Base-by-base conservation (phyloP, 768 basidiomycete species). In the Rhodotorula babjevae region DNA sequence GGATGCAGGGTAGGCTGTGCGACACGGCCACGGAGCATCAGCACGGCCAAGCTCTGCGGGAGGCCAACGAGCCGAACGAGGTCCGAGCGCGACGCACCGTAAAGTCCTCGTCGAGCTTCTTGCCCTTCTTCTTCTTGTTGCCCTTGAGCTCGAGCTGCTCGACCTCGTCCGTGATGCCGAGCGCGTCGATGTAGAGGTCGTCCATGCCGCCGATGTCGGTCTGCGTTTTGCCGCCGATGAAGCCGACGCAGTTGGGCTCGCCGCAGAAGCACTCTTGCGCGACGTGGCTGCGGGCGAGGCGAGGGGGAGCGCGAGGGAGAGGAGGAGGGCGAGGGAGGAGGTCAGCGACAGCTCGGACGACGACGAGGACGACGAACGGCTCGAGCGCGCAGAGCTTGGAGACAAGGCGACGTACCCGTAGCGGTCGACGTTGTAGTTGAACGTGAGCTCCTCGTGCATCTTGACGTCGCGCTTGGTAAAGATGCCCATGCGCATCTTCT, bases 341-440 rank as follows among this genome's bases (percentile, higher is more conserved):
- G 29, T 56, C 21, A 40, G 18, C n/a, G 36, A 36, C 36, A n/a
- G n/a, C n/a, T n/a, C 9, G 36, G 36, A 36, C 36, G 36, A 36
- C 5, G 36, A 36, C n/a, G n/a, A 36, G 36, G 36, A 36, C 36
- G 36, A 36, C 36, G 36, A 9, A 36, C 36, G 36, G 36, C 5
- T 9, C 40, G 42, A 59, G 55, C 36, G 27, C 47, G 56, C 19
- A 16, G 44, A 14, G 44, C n/a, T n/a, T n/a, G 27, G 58, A 36
- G 27, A 31, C 36, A 42, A 47, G n/a, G 19, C 9, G 15, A 84
- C 89, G 61, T 71, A 94, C 95, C 95, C 96, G 78, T 99, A 99
- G 69, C 96, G 92, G 81, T 98, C 96, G 53, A 98, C 96, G 80
- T 99, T 99, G 81, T 99, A 99, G 82, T 99, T 98, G 84, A 98